phyloP scores from a whole-genome alignment of 2,329 filamentous ascomycete species.

The Huntiella moniliformis region DNA sequence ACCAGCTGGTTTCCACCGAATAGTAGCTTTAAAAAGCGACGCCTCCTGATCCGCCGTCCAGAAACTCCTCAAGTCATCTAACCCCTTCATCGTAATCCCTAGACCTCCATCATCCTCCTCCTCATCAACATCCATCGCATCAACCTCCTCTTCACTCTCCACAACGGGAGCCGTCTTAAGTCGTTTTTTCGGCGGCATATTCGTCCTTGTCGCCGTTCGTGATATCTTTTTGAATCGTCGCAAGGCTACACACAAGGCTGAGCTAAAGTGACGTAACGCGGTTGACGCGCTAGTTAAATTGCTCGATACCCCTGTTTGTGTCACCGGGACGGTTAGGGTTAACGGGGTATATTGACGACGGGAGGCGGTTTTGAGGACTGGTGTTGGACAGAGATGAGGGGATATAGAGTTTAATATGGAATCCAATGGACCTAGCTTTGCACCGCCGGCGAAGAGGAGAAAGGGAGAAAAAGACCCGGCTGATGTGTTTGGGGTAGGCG shows the following conservation, averaged over 20 bases:
- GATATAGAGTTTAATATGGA: not conserved
- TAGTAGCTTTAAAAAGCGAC: constrained; percentile 79
- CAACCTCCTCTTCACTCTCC: constrained; percentile 37
- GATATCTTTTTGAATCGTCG: not conserved
- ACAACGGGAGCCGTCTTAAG: constrained; percentile 32
- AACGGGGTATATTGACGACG: too few relatives aligned
- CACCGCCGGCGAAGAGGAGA: not conserved
- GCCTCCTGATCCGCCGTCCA: constrained; percentile 96
- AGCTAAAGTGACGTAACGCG: too few relatives aligned
- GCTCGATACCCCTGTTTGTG: too few relatives aligned
- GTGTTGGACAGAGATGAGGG: too few relatives aligned
- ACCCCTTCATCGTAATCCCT: constrained; percentile 32
- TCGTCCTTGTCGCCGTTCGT: not conserved
- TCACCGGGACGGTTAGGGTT: too few relatives aligned
- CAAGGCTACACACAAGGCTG: too few relatives aligned
- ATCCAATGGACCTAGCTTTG: not conserved
- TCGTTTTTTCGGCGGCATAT: constrained; percentile 55
- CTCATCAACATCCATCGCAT: constrained; percentile 40
- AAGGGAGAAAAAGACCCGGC: constrained; percentile 19
- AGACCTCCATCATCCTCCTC: constrained; percentile 33
- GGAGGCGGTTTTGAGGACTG: too few relatives aligned
- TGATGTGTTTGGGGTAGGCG: constrained; percentile 43
- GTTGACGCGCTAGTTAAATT: too few relatives aligned
- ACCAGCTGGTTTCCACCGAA: constrained; percentile 94
- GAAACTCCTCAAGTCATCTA: constrained; percentile 33